phyloP scores from a whole-genome alignment of 176 grass and related monocot genomes.

The Paspalum vaginatum region DNA sequence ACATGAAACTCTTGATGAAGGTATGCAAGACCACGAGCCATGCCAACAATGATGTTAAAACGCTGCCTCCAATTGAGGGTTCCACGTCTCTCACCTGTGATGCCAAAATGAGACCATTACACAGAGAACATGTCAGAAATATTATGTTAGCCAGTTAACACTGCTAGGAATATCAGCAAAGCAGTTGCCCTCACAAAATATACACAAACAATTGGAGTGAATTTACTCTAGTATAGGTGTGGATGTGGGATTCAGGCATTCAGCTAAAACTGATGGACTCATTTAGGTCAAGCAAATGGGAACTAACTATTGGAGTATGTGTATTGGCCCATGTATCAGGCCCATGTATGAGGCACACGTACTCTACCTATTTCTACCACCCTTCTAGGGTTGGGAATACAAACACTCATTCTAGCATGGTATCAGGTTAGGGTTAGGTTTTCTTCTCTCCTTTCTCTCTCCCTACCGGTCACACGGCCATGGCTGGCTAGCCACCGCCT shows the following conservation, averaged over 20 bases:
- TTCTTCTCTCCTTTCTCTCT: too few species aligned
- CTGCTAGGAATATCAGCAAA: neutral
- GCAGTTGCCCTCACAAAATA: neutral
- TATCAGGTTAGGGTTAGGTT: too few species aligned
- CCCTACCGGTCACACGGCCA: too few species aligned
- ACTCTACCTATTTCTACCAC: too few species aligned
- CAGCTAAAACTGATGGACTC: neutral
- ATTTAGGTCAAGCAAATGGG: conserved; percentile 4
- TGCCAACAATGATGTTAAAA: conserved; percentile 79
- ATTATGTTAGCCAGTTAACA: conserved; percentile 9
- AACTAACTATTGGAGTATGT: too few species aligned
- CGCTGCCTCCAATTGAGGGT: conserved; percentile 79
- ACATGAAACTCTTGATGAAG: conserved; percentile 88
- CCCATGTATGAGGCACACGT: too few species aligned
- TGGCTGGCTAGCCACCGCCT: too few species aligned
- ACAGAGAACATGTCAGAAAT: conserved; percentile 10
- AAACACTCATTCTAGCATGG: too few species aligned
- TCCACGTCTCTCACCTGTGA: conserved; percentile 62
- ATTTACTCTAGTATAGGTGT: conserved; percentile 17
- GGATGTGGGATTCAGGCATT: neutral
- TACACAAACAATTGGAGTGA: neutral
- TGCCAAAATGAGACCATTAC: conserved; percentile 21
- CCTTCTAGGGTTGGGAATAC: too few species aligned
- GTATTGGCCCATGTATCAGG: too few species aligned
- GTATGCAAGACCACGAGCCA: conserved; percentile 79